Evolutionary conservation across 139 green algal genomes (phyloP).

Genomic region (Chlamydomonas sp.): DNA sequence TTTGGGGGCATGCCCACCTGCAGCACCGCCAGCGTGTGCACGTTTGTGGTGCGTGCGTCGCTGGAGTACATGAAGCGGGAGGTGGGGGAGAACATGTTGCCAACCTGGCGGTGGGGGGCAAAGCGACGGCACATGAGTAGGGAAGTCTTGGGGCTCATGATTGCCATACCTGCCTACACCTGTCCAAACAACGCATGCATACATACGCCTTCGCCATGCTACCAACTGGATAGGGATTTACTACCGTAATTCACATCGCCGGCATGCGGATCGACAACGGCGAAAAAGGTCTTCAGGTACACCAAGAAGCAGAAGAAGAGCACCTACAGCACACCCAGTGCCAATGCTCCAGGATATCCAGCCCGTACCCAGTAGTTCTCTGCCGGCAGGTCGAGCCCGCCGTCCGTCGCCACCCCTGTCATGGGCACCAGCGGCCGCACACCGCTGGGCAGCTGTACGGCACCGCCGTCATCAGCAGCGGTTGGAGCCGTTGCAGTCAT

Average conservation of each 20-base stretch:
- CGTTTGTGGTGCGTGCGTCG: constrained; percentile 7
- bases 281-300: background rate
- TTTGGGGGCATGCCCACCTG: background rate
- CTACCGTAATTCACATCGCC: background rate
- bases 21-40: constrained; percentile 28
- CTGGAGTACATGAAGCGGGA: constrained; percentile 27
- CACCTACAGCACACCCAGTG: background rate
- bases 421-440: constrained; percentile 25
- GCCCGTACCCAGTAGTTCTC: constrained; percentile 12
- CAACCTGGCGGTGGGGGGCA: background rate
- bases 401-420: constrained; percentile 11
- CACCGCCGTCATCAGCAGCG: no score
- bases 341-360: background rate
- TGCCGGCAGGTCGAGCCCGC: background rate
- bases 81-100: constrained; percentile 23
- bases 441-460: background rate
- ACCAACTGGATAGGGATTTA: no score
- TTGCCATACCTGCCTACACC: background rate
- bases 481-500: no score
- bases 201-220: no score
- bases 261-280: background rate
- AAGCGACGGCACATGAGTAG: background rate
- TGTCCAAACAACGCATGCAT: no score
- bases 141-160: background rate
- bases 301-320: background rate